Evolutionary conservation across 768 basidiomycete species (phyloP).

Genomic region (Megacollybia marginata): DNA sequence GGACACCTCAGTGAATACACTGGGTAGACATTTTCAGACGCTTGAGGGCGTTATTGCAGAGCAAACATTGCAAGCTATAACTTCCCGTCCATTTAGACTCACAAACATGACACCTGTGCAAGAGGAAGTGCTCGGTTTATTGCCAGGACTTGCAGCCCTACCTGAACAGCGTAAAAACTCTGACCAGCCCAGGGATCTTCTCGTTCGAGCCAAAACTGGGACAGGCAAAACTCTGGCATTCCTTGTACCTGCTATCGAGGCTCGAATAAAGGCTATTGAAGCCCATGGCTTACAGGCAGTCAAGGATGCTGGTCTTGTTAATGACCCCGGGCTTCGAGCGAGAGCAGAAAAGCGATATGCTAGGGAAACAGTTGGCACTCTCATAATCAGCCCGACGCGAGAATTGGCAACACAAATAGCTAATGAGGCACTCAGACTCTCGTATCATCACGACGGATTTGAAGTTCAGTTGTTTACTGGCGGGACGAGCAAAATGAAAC

Average conservation of each 20-base stretch:
- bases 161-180: conserved; percentile 31
- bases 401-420: conserved; percentile 90
- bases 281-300: conserved; percentile 32
- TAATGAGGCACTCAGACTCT: conserved; percentile 65
- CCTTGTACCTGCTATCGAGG: conserved; percentile 80
- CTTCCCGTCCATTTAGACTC: conserved; percentile 56
- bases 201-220: conserved; percentile 85
- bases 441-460: conserved; percentile 52
- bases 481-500: conserved; percentile 56
- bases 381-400: conserved; percentile 85
- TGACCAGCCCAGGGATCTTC: conserved; percentile 47
- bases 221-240: conserved; percentile 89
- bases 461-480: conserved; percentile 74
- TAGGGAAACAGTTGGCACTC: conserved; percentile 49
- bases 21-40: conserved; percentile 20
- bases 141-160: conserved; percentile 57
- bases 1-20: background rate
- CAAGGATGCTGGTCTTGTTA: conserved; percentile 31
- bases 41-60: conserved; percentile 31
- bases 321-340: conserved; percentile 20
- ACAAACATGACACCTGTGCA: conserved; percentile 78
- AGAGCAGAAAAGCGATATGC: conserved; percentile 31
- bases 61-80: conserved; percentile 52
- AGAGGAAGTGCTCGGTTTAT: conserved; percentile 63
- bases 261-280: conserved; percentile 56